Evolutionary conservation across 1,284 basidiomycete genomes (phyloP), one percentile per base, ranked within the genome.

Genomic region (Leccinum glutinopallens): DNA sequence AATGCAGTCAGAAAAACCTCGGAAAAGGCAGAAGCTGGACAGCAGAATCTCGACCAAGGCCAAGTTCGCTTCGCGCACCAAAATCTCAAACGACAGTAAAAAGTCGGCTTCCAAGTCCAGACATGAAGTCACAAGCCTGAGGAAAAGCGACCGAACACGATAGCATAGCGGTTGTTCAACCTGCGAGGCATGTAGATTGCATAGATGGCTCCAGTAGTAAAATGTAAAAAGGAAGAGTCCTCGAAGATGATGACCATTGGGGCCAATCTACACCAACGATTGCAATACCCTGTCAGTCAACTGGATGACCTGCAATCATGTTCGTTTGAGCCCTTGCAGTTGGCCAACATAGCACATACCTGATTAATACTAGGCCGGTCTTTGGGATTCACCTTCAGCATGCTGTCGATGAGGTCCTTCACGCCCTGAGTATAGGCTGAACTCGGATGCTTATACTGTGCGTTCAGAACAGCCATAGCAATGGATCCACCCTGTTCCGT

Each of bases 401-500:
- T 92, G 61, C 80, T 81, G 75, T 96, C 91, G 64, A 98, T 93
- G 61, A 98, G 81, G 63, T 89, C 84, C 69, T 86, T 89, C 63
- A 97, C 77, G 5, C 89, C 90, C 71, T 93, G 87, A 17, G 92
- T 93, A 76, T 96, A 97, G 9, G 85, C 86, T 4, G 88, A 91
- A 63, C 78, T 80, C 1, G 94, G 94, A 70, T 97, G 94, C 70
- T 90, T 92, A 78, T 96, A 97, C 68, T 92, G 88, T 1, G 93
- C 96, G 67, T 91, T 93, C 70, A 96, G 81, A 55, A 96, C 96
- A 1, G 95, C 94, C 95, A 98, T 97, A 2, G 94, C 94, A 73
- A 97, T 94, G 57, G 92, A 94, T 15, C 93, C 92, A 53, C 93
- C 93, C 75, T 94, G 93, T 70, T 89, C 94, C 59, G 87, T 94